Percentiles rank a stretch among this genome's conserved stretches.
Conservation (phyloP, 1,284 basidiomycete genomes). For the Microstroma glucosiphilum region DNA sequence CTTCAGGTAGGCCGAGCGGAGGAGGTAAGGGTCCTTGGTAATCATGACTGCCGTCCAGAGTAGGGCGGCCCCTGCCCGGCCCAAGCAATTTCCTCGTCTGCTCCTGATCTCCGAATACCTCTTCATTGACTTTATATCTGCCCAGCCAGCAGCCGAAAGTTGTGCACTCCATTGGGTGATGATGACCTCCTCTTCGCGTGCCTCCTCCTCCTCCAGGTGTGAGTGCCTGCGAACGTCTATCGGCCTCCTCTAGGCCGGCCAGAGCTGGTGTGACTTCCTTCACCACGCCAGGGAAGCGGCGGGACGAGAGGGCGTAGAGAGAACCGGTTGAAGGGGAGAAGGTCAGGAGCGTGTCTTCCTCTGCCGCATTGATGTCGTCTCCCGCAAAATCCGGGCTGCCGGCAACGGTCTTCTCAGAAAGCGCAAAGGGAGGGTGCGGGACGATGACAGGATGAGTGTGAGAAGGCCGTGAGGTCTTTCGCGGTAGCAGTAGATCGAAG, state of each 20-base stretch:
- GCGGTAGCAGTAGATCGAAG: slow-evolving; percentile 38
- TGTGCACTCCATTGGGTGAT: slow-evolving; percentile 18
- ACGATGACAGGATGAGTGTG: slow-evolving; percentile 30
- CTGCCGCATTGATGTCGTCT: neutral
- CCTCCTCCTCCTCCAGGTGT: slow-evolving; percentile 19
- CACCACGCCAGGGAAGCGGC: slow-evolving; percentile 21
- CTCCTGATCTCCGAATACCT: neutral
- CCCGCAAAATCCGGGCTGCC: neutral
- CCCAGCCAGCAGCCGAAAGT: slow-evolving; percentile 41
- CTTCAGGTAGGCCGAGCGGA: slow-evolving; percentile 2
- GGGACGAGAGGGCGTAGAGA: slow-evolving; percentile 20
- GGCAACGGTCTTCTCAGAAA: neutral
- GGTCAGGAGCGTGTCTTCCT: neutral
- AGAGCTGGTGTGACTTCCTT: slow-evolving; percentile 2
- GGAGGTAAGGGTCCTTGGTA: too few species aligned
- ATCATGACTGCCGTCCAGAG: too few species aligned
- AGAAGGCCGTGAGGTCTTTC: slow-evolving; percentile 5
- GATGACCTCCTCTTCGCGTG: slow-evolving; percentile 14
- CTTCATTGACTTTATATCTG: slow-evolving; percentile 23
- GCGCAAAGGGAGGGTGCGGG: slow-evolving; percentile 26
- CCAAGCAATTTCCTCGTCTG: neutral
- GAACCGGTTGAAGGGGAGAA: slow-evolving; percentile 3
- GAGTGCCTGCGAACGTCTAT: slow-evolving; percentile 9
- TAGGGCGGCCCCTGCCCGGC: too few species aligned
- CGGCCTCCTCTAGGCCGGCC: neutral